Evolutionary conservation across 2,329 filamentous ascomycete species (phyloP).

Genomic region (Botrytis hyacinthi): DNA sequence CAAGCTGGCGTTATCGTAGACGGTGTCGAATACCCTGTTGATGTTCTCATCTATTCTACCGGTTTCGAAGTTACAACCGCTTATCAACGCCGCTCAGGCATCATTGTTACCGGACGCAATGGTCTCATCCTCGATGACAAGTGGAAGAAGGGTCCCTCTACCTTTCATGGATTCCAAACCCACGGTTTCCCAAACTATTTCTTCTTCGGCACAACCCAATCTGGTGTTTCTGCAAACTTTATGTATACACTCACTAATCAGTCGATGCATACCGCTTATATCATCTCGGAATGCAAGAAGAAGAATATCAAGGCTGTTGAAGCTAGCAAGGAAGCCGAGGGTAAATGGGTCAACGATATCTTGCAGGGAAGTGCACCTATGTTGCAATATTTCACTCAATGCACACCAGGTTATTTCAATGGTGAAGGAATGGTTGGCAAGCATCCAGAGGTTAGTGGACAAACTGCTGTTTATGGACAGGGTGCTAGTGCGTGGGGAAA

Average conservation of each 20-base stretch:
- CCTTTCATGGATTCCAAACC: conserved; percentile 18
- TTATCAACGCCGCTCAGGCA: conserved; percentile 16
- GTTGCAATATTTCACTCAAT: background rate
- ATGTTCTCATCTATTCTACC: conserved; percentile 57
- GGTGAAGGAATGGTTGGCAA: conserved; percentile 11
- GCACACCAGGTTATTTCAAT: conserved; percentile 20
- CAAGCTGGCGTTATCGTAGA: conserved; percentile 47
- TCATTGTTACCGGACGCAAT: conserved; percentile 1
- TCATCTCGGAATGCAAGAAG: conserved; percentile 9
- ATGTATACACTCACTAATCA: conserved; percentile 14
- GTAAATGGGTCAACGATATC: conserved; percentile 11
- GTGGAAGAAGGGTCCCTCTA: conserved; percentile 9
- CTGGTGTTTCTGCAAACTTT: conserved; percentile 17
- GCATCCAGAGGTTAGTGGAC: background rate
- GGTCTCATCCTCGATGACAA: conserved; percentile 13
- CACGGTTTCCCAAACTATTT: conserved; percentile 18
- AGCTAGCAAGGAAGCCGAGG: background rate
- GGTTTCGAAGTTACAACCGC: conserved; percentile 52
- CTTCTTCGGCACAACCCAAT: conserved; percentile 17
- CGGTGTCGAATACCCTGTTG: conserved; percentile 47
- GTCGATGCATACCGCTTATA: conserved; percentile 9
- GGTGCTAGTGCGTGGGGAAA: conserved; percentile 19
- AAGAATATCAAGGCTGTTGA: conserved; percentile 8
- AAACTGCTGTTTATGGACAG: background rate
- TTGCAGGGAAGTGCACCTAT: background rate